phyloP scores from a whole-genome alignment of 441 rosid species.

The Aquilaria agallochum region DNA sequence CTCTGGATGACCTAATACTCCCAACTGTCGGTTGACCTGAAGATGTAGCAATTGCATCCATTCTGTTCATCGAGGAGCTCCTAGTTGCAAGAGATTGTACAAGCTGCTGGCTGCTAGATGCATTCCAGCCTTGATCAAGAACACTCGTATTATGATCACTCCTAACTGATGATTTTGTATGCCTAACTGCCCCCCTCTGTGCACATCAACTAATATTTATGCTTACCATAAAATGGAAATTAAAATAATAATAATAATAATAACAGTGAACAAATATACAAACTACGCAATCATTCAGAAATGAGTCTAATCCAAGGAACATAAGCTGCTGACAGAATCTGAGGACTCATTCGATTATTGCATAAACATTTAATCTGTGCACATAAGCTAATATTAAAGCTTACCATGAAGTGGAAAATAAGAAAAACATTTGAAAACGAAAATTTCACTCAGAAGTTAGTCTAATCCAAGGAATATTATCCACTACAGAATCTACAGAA shows the following conservation, averaged over 20 bases:
- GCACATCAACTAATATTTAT: slow-evolving; percentile 7
- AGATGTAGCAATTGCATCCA: slow-evolving; percentile 15
- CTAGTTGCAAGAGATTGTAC: slow-evolving; percentile 58
- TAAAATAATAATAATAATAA: too few relatives aligned
- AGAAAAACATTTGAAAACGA: not conserved
- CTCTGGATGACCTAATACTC: slow-evolving; percentile 20
- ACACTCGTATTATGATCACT: slow-evolving; percentile 31
- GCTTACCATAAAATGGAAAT: not conserved
- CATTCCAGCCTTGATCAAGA: slow-evolving; percentile 28
- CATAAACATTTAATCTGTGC: not conserved
- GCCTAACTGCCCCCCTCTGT: slow-evolving; percentile 42
- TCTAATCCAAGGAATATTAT: too few relatives aligned
- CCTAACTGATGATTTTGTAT: slow-evolving; percentile 27
- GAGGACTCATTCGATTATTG: not conserved
- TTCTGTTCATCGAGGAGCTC: slow-evolving; percentile 27
- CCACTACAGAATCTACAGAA: too few relatives aligned
- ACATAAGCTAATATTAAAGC: not conserved
- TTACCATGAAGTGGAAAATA: not conserved
- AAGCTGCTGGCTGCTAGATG: slow-evolving; percentile 46
- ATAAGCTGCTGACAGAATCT: too few relatives aligned
- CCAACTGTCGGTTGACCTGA: slow-evolving; percentile 17
- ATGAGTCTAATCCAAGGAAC: not conserved
- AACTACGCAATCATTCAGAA: too few relatives aligned
- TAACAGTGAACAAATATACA: too few relatives aligned
- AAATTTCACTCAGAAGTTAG: not conserved